phyloP scores from a whole-genome alignment of 345 rosid genomes.

The Iberis pinnata region DNA sequence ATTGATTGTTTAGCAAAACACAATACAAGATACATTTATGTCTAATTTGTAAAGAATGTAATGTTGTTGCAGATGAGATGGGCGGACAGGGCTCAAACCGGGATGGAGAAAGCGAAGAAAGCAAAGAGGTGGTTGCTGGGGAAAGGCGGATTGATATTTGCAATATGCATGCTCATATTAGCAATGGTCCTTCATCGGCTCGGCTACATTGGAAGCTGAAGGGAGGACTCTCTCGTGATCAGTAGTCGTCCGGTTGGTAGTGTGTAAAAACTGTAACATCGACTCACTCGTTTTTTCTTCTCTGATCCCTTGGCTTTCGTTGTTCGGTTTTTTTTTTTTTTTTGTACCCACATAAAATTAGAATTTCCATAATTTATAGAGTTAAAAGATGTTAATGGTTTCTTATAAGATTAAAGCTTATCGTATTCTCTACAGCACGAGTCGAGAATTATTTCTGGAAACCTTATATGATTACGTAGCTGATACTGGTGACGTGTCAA shows the following conservation, averaged over 20 bases:
- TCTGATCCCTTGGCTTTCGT: not conserved
- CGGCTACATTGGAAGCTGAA: conserved; percentile 66
- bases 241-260: conserved; percentile 13
- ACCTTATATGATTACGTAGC: too few relatives aligned
- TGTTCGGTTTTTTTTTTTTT: not conserved
- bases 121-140: conserved; percentile 93
- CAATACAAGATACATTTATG: not conserved
- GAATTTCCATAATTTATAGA: not conserved
- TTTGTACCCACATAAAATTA: not conserved
- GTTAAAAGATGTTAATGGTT: not conserved
- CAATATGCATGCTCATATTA: conserved; percentile 67
- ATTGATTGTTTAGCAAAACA: not conserved
- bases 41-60: not conserved
- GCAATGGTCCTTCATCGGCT: conserved; percentile 76
- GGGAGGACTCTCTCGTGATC: not conserved
- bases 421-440: too few relatives aligned
- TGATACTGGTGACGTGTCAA: too few relatives aligned
- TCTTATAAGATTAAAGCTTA: too few relatives aligned
- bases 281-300: not conserved
- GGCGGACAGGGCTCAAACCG: conserved; percentile 80
- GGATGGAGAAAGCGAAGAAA: conserved; percentile 63
- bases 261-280: conserved; percentile 18
- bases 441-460: too few relatives aligned
- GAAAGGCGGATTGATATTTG: conserved; percentile 70
- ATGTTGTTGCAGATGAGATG: conserved; percentile 65